Evolutionary conservation across 805 yeast species (phyloP).

Genomic region (Dipodascopsis uninucleata): DNA sequence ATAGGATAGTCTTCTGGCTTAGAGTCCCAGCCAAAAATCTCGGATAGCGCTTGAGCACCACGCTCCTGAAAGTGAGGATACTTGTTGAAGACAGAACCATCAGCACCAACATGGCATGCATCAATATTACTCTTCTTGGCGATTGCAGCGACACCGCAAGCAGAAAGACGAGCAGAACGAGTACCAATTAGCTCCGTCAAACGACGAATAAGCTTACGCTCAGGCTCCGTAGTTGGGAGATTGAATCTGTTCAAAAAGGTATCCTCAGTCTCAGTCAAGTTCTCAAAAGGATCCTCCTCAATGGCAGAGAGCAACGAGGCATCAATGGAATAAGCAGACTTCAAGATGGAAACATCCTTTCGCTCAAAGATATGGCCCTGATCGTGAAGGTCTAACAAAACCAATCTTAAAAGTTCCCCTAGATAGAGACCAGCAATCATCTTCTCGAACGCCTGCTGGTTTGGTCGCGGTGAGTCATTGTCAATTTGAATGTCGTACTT

Average conservation of each 20-base stretch:
- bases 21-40: constrained; percentile 76
- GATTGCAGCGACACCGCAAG: constrained; percentile 94
- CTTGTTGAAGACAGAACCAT: constrained; percentile 91
- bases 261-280: constrained; percentile 68
- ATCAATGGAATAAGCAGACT: constrained; percentile 70
- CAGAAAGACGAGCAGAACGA: constrained; percentile 86
- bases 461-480: constrained; percentile 86
- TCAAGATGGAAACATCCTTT: constrained; percentile 64
- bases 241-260: constrained; percentile 58
- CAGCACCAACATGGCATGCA: constrained; percentile 84
- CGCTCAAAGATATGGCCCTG: constrained; percentile 63
- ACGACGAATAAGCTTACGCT: constrained; percentile 77
- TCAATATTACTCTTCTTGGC: constrained; percentile 75
- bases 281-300: constrained; percentile 86
- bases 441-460: constrained; percentile 93
- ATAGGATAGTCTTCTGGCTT: constrained; percentile 68
- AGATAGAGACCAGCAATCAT: constrained; percentile 96
- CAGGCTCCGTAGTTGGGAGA: constrained; percentile 65
- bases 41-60: constrained; percentile 83
- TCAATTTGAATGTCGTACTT: constrained; percentile 80
- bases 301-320: constrained; percentile 82
- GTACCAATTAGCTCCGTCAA: constrained; percentile 84
- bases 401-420: constrained; percentile 85
- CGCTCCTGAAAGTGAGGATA: constrained; percentile 89
- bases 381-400: constrained; percentile 65